A percentile compares a stretch with the other conserved stretches of the same genome.
phyloP scores from a whole-genome alignment of 108 stramenopile species.

The Cyclotella choctawhatcheeana region DNA sequence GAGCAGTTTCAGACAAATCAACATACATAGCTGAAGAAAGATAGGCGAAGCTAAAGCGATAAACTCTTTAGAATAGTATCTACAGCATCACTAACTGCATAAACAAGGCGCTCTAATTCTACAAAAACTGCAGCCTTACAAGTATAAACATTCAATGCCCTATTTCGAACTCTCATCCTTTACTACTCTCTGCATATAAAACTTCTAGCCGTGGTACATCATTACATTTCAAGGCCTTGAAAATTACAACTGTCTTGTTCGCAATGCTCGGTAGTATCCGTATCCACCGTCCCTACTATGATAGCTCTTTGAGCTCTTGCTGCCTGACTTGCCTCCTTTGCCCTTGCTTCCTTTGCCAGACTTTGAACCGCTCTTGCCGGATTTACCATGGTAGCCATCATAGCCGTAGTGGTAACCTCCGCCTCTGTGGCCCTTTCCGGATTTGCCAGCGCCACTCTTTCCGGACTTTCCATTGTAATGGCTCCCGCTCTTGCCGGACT shows the following conservation, averaged over 20 bases:
- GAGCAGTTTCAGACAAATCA: too few species aligned
- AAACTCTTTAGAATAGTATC: too few species aligned
- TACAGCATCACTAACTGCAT: not conserved
- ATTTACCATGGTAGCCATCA: not conserved
- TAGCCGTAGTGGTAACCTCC: too few species aligned
- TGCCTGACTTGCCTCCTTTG: not conserved
- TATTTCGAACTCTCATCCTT: not conserved
- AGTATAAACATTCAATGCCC: not conserved
- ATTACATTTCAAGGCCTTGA: too few species aligned
- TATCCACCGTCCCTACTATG: not conserved
- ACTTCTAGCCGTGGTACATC: too few species aligned
- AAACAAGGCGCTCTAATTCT: not conserved
- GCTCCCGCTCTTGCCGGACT: not conserved
- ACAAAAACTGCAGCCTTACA: not conserved
- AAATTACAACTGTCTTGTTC: slow-evolving; percentile 17
- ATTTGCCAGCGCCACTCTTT: slow-evolving; percentile 2
- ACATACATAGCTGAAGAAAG: too few species aligned
- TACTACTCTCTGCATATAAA: too few species aligned
- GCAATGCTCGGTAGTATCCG: slow-evolving; percentile 1
- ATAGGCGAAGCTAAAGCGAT: too few species aligned
- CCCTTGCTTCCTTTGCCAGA: slow-evolving; percentile 4
- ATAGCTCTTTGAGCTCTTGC: not conserved
- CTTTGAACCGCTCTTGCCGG: not conserved
- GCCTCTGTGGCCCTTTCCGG: not conserved
- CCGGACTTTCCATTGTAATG: not conserved